Evolutionary conservation across 2,329 filamentous ascomycete genomes (phyloP), one percentile per base, ranked within the genome.

Genomic region (Aaosphaeria pasadenensis): DNA sequence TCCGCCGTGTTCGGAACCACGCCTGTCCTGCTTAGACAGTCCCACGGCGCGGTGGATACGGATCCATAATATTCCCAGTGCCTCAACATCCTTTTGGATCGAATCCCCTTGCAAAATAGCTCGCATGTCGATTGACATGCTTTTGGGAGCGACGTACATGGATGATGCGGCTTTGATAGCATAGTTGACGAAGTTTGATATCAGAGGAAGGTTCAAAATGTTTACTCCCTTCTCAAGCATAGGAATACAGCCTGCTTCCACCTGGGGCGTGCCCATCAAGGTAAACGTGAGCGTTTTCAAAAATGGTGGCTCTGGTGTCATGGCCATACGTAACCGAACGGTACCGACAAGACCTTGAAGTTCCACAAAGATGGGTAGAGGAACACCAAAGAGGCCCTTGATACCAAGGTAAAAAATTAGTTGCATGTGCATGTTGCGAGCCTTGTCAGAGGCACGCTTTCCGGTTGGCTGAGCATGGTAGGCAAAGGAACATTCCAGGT

Each of bases 171-270:
- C 85, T 35, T 85, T 85, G 59, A 97, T 95, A 5, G 92, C 90
- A 74, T 91, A 96, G 71, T 96, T 96, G 70, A 96, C 92, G 64
- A 99, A 97, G 61, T 95, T 95, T 11, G 89, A 95, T 59, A 97
- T 96, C 35, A 97, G 71, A 0, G 92, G 92, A 7, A 97, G 75
- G 58, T 97, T 96, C 29, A 97, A 76, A 41, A 97, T 84, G 58
- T 97, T 97, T 51, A 95, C 85, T 2, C 91, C 92, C 55, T 84
- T 87, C 66, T 94, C 84, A n/a, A 96, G 71, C 86, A 97, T 94
- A 0, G 94, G 94, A 11, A 91, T 86, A 64, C 92, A 97, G 1
- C 90, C 89, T 11, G 91, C 92, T 60, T 87, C 82, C 4, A 97
- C 87, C 62, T 95, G 91, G 9, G 94, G 94, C 4, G 94, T 75